A percentile compares a stretch with the other conserved stretches of the same genome.
Conservation (phyloP, 1,284 basidiomycete species). For the Mycosarcoma mackinlayi region DNA sequence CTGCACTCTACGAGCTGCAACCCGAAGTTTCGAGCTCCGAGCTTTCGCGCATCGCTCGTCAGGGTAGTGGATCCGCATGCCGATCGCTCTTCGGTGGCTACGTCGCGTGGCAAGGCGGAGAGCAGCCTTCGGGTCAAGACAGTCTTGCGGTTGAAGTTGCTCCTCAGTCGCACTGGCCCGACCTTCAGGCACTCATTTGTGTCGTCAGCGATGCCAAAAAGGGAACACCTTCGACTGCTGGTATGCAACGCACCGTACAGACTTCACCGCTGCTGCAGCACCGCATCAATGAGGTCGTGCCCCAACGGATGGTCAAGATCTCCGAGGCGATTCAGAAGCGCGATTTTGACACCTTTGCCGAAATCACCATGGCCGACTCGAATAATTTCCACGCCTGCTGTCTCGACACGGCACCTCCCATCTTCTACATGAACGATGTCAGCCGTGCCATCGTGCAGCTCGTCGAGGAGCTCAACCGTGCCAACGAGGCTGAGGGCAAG, state of each 20-base stretch:
- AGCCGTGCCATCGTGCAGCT: constrained; percentile 71
- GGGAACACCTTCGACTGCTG: constrained; percentile 90
- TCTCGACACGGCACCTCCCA: constrained; percentile 94
- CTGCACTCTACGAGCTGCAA: constrained; percentile 84
- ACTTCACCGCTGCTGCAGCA: constrained; percentile 89
- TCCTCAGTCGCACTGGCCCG: constrained; percentile 74
- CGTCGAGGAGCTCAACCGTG: constrained; percentile 93
- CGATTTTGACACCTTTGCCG: constrained; percentile 90
- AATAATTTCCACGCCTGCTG: constrained; percentile 93
- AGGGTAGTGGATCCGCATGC: constrained; percentile 97
- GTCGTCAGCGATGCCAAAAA: constrained; percentile 97
- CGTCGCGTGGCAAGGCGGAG: constrained; percentile 93
- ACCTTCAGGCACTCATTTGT: constrained; percentile 96
- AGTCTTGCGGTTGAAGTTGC: constrained; percentile 87
- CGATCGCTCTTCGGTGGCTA: constrained; percentile 96
- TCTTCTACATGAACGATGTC: constrained; percentile 99
- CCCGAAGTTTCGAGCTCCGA: constrained; percentile 73
- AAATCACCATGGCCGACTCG: constrained; percentile 94
- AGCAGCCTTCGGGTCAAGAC: constrained; percentile 79
- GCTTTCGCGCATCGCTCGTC: constrained; percentile 92
- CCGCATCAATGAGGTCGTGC: constrained; percentile 87
- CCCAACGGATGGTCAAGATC: constrained; percentile 85
- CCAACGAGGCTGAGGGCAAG: constrained; percentile 72
- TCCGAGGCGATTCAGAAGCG: constrained; percentile 79
- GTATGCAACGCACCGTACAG: constrained; percentile 97